Base-by-base conservation (phyloP, 768 basidiomycete genomes). In the Tylopilus cervinicoccineus region DNA sequence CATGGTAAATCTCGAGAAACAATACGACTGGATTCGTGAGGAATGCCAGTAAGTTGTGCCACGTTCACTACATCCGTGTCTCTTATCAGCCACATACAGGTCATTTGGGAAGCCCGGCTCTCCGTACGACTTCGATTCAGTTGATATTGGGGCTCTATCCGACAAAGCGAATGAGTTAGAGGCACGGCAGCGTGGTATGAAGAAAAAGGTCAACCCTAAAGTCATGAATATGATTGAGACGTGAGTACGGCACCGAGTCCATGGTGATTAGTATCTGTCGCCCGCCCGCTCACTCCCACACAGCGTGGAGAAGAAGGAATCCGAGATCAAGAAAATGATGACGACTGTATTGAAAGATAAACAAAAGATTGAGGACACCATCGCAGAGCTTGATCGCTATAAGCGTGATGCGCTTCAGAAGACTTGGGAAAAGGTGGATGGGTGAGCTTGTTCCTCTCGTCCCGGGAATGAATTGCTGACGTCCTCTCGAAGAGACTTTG, bases 351-450 rank as follows among this genome's bases (percentile, higher is more conserved):
- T 91, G 61, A 86, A 88, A 59, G 96, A 99, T 69, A 95, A 95
- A 67, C 74, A 83, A 56, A 98, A 95, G 73, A 98, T 99, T 42
- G 92, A 96, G 58, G 81, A 84, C 48, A 97, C 93, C 0, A 94
- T 99, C 51, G 84, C 80, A 26, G 89, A 96, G 62, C 81, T 98
- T 10, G 95, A 98, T 65, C 78, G 83, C 40, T 93, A 95, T 68
- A 99, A 99, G 72, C 80, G 88, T 24, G 93, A 95, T 55, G 91
- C 96, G 0, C 73, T 98, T 43, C 81, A 83, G 66, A 94, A 87
- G 70, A 97, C 94, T 0, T 99, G 96, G 95, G 82, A 87, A 60
- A 95, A 95, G 63, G 96, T 99, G 58, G 87, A 89, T 63, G 79
- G 76, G 93, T 95, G 61, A 58, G 87, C 4, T 19, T 17, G 3